Conservation (phyloP, 2,329 filamentous ascomycete genomes). For the Colletotrichum theobromicola region DNA sequence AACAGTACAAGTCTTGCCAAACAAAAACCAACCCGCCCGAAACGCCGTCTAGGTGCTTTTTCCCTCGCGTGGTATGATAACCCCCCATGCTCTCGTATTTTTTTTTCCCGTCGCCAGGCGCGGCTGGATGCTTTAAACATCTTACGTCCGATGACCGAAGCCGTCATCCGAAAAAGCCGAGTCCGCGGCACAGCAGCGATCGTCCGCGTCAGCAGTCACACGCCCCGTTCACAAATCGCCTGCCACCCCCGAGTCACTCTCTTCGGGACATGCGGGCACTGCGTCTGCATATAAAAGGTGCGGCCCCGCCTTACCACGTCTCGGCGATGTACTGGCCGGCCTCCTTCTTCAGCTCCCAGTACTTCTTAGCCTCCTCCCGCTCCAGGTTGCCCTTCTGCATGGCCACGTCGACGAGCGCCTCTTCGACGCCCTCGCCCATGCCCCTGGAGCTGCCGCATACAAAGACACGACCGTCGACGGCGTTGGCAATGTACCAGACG, state of each 20-base stretch:
- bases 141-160: conserved; percentile 15
- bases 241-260: background rate
- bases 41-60: conserved; percentile 13
- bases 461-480: conserved; percentile 93
- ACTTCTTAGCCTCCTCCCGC: conserved; percentile 79
- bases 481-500: conserved; percentile 98
- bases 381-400: conserved; percentile 92
- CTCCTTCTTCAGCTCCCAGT: conserved; percentile 92
- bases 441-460: conserved; percentile 95
- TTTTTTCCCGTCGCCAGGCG: background rate
- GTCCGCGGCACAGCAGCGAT: background rate
- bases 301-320: conserved; percentile 58
- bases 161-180: conserved; percentile 7
- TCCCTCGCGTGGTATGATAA: background rate
- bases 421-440: conserved; percentile 96
- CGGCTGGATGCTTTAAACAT: background rate
- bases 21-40: background rate
- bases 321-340: conserved; percentile 95
- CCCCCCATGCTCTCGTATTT: background rate
- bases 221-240: background rate
- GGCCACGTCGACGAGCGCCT: conserved; percentile 85
- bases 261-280: background rate
- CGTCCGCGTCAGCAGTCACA: conserved; percentile 4
- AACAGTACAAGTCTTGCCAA: background rate
- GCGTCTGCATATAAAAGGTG: background rate